Base-by-base conservation (phyloP, 202 grass and related monocot genomes). In the Brachypodium distachyon region DNA sequence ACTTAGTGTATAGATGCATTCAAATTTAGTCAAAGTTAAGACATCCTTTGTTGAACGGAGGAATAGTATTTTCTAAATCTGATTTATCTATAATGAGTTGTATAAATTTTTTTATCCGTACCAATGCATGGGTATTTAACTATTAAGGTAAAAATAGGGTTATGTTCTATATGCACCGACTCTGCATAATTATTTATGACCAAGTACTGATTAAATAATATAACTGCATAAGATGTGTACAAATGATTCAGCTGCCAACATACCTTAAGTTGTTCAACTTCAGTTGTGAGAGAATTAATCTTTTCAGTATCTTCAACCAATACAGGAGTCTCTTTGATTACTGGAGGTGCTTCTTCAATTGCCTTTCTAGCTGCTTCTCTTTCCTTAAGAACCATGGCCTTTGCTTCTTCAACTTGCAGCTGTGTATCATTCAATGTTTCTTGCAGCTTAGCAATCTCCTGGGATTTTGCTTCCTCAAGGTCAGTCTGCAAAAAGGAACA, bases 261-360 rank as follows among this genome's bases (percentile, higher is more conserved):
- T 87, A 99, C 92, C 96, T 89, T 96, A 68, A 96, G 70, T 51
- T 86, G 74, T 62, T 91, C 83, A 74, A 99, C 83, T 84, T 96
- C 92, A 57, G 74, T 25, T 13, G 85, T 86, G 69, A 99, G 64
- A 38, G 85, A 92, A 61, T 96, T 88, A 73, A 99, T 85, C 42
- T 93, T 96, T 80, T 89, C 83, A 7, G 87, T 96, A 61, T 99
- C 92, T 86, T 96, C 87, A 6, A 99, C 88, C 65, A 93, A 67
- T 48, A 99, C 83, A 68, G 90, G 87, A 72, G 96, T 91, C 72
- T 96, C 96, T 82, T 96, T 96, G 53, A 99, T 90, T 73, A 99
- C 83, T 77, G 92, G 92, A 81, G 92, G 92, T 83, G 92, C 83
- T 84, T 99, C 96, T 85, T 93, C 92, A 85, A 99, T 96, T 87